A percentile compares a stretch with the other conserved stretches of the same genome.
These are phyloP conservation scores for Pseudogymnoascus sp. DNA, from an alignment of 2,329 filamentous ascomycete species.

Conservation along the genomic window DNA sequence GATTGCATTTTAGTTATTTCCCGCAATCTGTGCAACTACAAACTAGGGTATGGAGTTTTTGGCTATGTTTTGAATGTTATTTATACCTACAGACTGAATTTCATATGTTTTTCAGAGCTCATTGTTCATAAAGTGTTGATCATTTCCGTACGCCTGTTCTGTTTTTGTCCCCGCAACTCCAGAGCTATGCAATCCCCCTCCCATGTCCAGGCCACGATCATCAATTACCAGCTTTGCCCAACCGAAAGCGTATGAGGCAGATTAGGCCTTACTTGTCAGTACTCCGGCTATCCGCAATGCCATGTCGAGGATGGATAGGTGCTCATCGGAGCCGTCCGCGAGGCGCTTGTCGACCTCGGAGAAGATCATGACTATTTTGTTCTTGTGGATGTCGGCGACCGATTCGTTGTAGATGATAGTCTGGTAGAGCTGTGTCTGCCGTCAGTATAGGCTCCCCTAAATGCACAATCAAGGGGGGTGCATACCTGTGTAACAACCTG, in stretches of 20 bases:
- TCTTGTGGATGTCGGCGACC: conserved; percentile 79
- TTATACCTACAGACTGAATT: not conserved
- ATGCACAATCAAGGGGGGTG: conserved; percentile 6
- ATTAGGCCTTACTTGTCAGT: conserved; percentile 35
- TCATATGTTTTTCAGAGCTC: not conserved
- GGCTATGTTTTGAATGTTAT: not conserved
- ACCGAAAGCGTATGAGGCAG: not conserved
- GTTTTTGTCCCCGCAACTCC: not conserved
- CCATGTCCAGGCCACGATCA: not conserved
- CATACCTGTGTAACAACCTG: conserved; percentile 75
- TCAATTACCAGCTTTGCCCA: conserved; percentile 18
- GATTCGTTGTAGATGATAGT: conserved; percentile 75
- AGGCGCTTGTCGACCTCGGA: conserved; percentile 91
- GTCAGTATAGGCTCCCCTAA: conserved; percentile 10
- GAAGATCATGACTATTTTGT: conserved; percentile 79
- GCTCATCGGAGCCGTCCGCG: conserved; percentile 91
- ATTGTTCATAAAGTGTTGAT: conserved; percentile 8
- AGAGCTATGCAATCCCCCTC: conserved; percentile 15
- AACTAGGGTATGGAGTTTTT: not conserved
- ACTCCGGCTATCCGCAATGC: conserved; percentile 73
- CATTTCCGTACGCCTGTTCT: conserved; percentile 1
- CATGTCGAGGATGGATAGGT: conserved; percentile 81
- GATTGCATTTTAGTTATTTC: not conserved
- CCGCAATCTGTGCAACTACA: not conserved
- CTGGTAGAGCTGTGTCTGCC: conserved; percentile 61